Evolutionary conservation across 169 alveolate genomes (phyloP).

Genomic region (Eimeria praecox): DNA sequence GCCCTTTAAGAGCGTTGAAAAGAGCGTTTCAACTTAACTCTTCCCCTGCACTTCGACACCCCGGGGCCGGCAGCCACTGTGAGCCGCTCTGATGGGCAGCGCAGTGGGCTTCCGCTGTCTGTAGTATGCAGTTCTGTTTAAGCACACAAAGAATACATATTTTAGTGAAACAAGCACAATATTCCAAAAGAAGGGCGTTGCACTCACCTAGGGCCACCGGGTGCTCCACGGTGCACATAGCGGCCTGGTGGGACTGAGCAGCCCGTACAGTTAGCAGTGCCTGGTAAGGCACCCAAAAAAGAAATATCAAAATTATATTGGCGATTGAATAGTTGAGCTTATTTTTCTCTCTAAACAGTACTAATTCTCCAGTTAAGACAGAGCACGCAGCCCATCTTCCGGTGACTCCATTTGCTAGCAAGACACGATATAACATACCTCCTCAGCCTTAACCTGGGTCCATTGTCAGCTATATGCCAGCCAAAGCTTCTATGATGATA

Average conservation of each 20-base stretch:
- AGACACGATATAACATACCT: neutral
- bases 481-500: neutral
- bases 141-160: neutral
- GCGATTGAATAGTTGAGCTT: neutral
- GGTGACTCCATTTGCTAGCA: neutral
- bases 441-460: neutral
- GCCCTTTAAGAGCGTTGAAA: neutral
- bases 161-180: slow-evolving; percentile 4
- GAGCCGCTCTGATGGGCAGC: slow-evolving; percentile 33
- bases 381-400: neutral
- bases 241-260: slow-evolving; percentile 79
- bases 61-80: slow-evolving; percentile 56
- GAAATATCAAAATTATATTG: neutral
- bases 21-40: slow-evolving; percentile 29
- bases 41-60: slow-evolving; percentile 62
- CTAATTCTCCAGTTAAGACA: neutral
- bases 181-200: slow-evolving; percentile 5
- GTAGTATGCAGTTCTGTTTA: neutral
- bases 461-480: neutral
- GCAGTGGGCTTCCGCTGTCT: neutral
- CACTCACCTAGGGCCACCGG: slow-evolving; percentile 46
- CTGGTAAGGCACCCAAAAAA: neutral
- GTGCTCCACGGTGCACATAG: slow-evolving; percentile 72
- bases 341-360: neutral
- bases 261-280: slow-evolving; percentile 11